phyloP scores from a whole-genome alignment of 208 protist genomes.

The Phytomonas sp. region DNA sequence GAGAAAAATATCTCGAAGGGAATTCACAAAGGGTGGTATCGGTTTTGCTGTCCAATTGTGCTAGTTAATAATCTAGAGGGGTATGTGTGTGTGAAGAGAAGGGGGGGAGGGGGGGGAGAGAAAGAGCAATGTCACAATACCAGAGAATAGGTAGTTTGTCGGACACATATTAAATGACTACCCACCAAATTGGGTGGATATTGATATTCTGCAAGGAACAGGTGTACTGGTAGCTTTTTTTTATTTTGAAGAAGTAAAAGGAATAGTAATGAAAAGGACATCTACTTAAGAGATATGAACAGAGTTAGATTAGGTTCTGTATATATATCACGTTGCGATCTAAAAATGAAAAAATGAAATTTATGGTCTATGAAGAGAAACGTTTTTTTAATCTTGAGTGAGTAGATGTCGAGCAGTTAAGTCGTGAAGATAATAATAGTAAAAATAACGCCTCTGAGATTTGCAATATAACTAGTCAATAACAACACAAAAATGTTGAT shows the following conservation, averaged over 20 bases:
- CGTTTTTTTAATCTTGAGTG: conserved; percentile 7
- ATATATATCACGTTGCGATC: not conserved
- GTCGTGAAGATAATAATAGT: not conserved
- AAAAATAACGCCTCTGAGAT: not conserved
- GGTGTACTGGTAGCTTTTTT: no score
- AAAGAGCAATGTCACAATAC: conserved; percentile 1
- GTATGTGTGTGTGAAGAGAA: not conserved
- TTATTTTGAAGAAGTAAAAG: not conserved
- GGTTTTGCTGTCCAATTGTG: no score
- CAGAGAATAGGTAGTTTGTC: conserved; percentile 1
- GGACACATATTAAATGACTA: not conserved
- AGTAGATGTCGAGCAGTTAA: not conserved
- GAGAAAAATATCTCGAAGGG: no score
- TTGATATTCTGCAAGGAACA: not conserved
- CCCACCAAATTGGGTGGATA: not conserved
- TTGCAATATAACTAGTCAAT: conserved; percentile 8
- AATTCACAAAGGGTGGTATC: no score
- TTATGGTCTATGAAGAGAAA: not conserved
- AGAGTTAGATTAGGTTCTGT: not conserved
- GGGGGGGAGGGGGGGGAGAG: not conserved
- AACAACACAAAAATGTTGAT: conserved; percentile 6
- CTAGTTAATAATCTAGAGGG: no score
- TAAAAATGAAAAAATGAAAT: not conserved
- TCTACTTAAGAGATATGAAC: conserved; percentile 5
- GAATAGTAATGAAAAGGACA: not conserved